Evolutionary conservation across 2,329 filamentous ascomycete genomes (phyloP).

Genomic region (Neofusicoccum ribis): DNA sequence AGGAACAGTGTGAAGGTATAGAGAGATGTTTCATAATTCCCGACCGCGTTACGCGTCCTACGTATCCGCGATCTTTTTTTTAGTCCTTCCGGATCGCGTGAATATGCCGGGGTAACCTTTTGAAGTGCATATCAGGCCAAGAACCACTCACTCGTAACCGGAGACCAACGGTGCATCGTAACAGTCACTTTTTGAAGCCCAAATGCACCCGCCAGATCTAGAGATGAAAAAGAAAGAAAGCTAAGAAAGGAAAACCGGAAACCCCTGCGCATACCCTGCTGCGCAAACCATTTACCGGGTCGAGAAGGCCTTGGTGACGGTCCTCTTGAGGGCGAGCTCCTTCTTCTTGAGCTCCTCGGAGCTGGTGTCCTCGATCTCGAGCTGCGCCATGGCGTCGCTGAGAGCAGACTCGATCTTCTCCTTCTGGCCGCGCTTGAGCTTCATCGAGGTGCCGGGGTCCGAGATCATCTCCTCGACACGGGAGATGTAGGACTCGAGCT

Average conservation of each 20-base stretch:
- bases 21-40: constrained; percentile 3
- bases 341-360: constrained; percentile 99
- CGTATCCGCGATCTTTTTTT: constrained; percentile 5
- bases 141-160: constrained; percentile 16
- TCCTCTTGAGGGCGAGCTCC: constrained; percentile 95
- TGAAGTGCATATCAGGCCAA: constrained; percentile 9
- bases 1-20: background rate
- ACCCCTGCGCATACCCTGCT: constrained; percentile 1
- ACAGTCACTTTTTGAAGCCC: constrained; percentile 19
- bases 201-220: constrained; percentile 20
- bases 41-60: constrained; percentile 12
- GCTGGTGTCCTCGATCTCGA: constrained; percentile 88
- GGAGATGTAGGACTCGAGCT: constrained; percentile 98
- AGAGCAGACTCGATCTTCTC: constrained; percentile 98
- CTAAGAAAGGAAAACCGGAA: constrained; percentile 2
- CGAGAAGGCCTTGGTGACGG: constrained; percentile 97
- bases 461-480: constrained; percentile 98
- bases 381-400: constrained; percentile 94
- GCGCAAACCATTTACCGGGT: constrained; percentile 65
- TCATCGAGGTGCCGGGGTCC: constrained; percentile 91
- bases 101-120: constrained; percentile 10
- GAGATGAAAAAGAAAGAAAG: constrained; percentile 9
- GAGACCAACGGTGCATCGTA: constrained; percentile 17
- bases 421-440: constrained; percentile 98
- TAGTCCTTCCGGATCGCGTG: constrained; percentile 4